A percentile compares a stretch with the other conserved stretches of the same genome.
Conservation (phyloP, 495 filamentous ascomycete genomes). For the Glarea lozoyensis region DNA sequence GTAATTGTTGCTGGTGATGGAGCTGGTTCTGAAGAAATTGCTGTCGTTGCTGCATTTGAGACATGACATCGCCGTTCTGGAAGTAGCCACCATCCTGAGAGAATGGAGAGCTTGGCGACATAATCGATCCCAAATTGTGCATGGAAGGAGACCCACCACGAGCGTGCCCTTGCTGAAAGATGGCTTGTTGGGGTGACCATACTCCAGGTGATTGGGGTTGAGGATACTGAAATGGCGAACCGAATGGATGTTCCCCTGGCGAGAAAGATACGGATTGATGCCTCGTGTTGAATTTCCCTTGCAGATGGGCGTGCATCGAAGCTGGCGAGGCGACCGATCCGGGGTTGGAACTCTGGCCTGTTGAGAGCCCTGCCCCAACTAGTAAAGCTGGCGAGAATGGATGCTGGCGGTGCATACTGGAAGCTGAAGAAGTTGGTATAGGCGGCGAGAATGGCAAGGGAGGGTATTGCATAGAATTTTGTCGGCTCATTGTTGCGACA, state of each 20-base stretch:
- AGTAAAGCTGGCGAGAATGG: conserved; percentile 50
- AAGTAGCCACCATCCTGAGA: conserved; percentile 37
- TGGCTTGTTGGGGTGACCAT: conserved; percentile 46
- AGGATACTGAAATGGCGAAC: conserved; percentile 33
- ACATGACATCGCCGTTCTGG: conserved; percentile 16
- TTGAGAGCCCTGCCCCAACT: conserved; percentile 38
- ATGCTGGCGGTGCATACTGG: conserved; percentile 49
- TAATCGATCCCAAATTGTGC: conserved; percentile 35
- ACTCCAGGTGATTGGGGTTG: conserved; percentile 33
- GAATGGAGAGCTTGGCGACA: conserved; percentile 41
- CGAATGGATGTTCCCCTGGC: conserved; percentile 26
- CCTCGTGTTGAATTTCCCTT: conserved; percentile 41
- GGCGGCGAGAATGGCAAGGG: conserved; percentile 66
- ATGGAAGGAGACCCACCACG: conserved; percentile 50
- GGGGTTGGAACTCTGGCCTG: conserved; percentile 48
- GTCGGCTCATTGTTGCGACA: conserved; percentile 47
- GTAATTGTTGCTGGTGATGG: conserved; percentile 41
- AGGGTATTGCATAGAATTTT: conserved; percentile 54
- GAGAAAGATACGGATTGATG: conserved; percentile 41
- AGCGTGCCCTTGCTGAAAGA: conserved; percentile 39
- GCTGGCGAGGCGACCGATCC: conserved; percentile 45
- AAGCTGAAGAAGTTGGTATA: conserved; percentile 53
- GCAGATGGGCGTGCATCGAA: conserved; percentile 37
- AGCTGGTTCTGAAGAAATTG: conserved; percentile 50
- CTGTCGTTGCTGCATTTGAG: conserved; percentile 45